Conservation (phyloP, 2,329 filamentous ascomycete genomes). For the Aureobasidium pullulans region DNA sequence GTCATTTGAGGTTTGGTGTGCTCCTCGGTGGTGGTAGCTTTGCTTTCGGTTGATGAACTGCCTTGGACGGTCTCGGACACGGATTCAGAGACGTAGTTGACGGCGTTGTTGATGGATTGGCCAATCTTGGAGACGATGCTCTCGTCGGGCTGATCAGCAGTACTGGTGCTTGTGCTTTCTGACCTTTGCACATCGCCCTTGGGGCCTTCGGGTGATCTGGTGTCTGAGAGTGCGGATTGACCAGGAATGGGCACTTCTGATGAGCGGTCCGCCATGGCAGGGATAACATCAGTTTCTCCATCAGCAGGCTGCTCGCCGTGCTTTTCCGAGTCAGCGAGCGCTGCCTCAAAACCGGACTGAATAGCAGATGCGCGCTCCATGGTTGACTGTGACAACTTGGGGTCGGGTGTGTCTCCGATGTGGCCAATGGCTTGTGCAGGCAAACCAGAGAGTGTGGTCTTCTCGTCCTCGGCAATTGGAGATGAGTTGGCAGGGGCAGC, state of each 20-base stretch:
- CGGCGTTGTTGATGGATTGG: constrained; percentile 12
- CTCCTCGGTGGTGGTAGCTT: constrained; percentile 8
- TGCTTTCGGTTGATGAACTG: neutral
- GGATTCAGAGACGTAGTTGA: neutral
- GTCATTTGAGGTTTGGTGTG: constrained; percentile 16
- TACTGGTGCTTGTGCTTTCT: neutral
- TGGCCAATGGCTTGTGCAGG: constrained; percentile 17
- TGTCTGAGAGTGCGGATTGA: neutral
- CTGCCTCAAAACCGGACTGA: constrained; percentile 16
- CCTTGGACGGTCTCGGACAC: neutral
- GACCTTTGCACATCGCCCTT: neutral
- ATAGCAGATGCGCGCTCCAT: constrained; percentile 17
- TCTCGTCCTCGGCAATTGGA: constrained; percentile 2
- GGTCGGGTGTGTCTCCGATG: constrained; percentile 20
- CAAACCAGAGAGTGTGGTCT: constrained; percentile 10
- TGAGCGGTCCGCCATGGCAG: constrained; percentile 17
- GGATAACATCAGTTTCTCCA: neutral
- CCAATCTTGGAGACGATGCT: neutral
- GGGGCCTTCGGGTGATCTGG: neutral
- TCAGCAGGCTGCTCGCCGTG: constrained; percentile 2
- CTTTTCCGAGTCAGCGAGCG: constrained; percentile 10
- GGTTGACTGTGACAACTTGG: constrained; percentile 15
- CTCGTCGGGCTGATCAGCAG: neutral
- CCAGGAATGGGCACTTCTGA: constrained; percentile 10
- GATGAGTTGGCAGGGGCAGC: constrained; percentile 19